These are phyloP conservation scores for Patellaria atrata DNA, from an alignment of 495 filamentous ascomycete species.

Conservation along the genomic window DNA sequence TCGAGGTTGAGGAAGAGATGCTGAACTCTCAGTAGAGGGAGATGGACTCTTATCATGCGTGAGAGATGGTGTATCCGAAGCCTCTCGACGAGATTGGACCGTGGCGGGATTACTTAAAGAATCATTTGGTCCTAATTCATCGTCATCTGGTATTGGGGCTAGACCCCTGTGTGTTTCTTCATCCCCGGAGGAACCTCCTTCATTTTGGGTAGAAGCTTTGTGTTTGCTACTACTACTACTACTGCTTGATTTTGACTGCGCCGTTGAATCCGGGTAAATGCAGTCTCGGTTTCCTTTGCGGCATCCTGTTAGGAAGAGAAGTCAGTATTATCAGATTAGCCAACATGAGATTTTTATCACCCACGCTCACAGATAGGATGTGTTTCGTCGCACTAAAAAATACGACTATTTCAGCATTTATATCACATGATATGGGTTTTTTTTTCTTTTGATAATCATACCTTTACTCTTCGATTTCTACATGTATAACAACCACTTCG, in stretches of 20 bases:
- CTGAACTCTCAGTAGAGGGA: slow-evolving; percentile 22
- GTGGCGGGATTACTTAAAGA: slow-evolving; percentile 20
- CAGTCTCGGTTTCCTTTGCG: slow-evolving; percentile 76
- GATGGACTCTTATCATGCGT: slow-evolving; percentile 22
- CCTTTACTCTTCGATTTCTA: slow-evolving; percentile 78
- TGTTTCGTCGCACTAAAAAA: slow-evolving; percentile 62
- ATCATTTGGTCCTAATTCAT: slow-evolving; percentile 32
- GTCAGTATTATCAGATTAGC: neutral
- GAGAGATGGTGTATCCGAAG: slow-evolving; percentile 22
- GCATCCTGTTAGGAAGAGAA: slow-evolving; percentile 41
- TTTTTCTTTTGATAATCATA: slow-evolving; percentile 25
- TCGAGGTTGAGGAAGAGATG: slow-evolving; percentile 1
- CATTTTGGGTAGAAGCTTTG: slow-evolving; percentile 31
- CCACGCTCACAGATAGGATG: slow-evolving; percentile 79
- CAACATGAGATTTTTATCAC: slow-evolving; percentile 14
- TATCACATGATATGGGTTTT: neutral
- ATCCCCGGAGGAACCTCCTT: slow-evolving; percentile 38
- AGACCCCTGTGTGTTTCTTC: slow-evolving; percentile 39
- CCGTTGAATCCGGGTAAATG: slow-evolving; percentile 58
- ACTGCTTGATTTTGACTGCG: slow-evolving; percentile 29
- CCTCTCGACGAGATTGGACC: slow-evolving; percentile 16
- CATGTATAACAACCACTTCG: slow-evolving; percentile 93
- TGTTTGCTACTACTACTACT: slow-evolving; percentile 20
- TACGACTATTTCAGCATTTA: slow-evolving; percentile 8
- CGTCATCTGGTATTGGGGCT: slow-evolving; percentile 53